These are phyloP conservation scores for Phytophthora tubulina DNA, from an alignment of 352 stramenopile genomes.

Conservation along the genomic window DNA sequence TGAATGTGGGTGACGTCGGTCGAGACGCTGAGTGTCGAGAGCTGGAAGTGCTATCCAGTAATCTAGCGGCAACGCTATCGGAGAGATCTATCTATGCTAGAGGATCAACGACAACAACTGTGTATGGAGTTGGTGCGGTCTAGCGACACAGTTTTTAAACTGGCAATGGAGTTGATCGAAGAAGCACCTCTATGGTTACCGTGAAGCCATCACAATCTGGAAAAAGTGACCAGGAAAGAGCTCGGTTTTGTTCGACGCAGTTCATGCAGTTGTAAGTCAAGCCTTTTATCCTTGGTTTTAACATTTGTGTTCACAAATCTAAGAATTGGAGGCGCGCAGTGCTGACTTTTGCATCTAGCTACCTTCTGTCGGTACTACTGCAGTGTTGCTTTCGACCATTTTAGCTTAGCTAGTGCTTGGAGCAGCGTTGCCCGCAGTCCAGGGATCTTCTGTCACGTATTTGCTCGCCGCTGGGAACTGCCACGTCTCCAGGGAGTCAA, in stretches of 20 bases:
- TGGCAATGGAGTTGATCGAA: conserved; percentile 1
- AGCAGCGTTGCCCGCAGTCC: conserved; percentile 2
- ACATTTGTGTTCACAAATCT: background rate
- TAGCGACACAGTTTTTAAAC: background rate
- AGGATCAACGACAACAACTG: background rate
- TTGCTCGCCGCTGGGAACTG: conserved; percentile 44
- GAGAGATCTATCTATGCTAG: background rate
- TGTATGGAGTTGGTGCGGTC: background rate
- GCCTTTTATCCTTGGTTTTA: background rate
- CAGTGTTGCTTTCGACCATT: background rate
- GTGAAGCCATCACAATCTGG: background rate
- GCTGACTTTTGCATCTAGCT: background rate
- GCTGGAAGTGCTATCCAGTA: background rate
- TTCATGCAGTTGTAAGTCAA: background rate
- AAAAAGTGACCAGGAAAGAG: too few species aligned
- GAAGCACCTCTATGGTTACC: background rate
- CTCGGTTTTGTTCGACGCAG: too few species aligned
- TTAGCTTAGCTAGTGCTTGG: background rate
- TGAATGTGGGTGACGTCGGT: background rate
- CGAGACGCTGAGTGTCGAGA: background rate
- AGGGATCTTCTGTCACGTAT: conserved; percentile 40
- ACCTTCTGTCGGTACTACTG: background rate
- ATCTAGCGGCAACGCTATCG: background rate
- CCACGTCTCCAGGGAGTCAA: conserved; percentile 15
- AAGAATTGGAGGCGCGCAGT: too few species aligned